Conservation (phyloP, 768 basidiomycete genomes). For the Auricularia auricula-judae region DNA sequence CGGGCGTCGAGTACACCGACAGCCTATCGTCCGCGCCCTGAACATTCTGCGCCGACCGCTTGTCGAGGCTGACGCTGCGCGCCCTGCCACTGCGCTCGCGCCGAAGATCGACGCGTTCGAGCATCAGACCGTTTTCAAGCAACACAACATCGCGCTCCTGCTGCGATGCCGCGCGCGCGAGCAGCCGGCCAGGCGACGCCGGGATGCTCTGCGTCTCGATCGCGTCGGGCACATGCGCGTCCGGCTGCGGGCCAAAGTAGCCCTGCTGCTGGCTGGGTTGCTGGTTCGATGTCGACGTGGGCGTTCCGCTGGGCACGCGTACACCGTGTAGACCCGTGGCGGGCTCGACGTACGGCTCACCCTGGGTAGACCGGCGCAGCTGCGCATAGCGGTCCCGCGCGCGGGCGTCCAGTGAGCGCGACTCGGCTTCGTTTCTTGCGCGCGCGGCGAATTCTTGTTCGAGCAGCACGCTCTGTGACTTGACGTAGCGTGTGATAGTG, state of each 20-base stretch:
- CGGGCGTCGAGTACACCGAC: background rate
- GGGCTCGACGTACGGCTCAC: slow-evolving; percentile 36
- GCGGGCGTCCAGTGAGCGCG: slow-evolving; percentile 59
- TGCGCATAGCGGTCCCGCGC: slow-evolving; percentile 76
- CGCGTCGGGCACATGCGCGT: slow-evolving; percentile 8
- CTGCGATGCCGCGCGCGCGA: slow-evolving; percentile 19
- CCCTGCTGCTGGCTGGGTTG: slow-evolving; percentile 5
- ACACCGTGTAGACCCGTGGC: slow-evolving; percentile 45
- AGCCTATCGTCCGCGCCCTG: background rate
- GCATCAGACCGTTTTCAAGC: slow-evolving; percentile 80
- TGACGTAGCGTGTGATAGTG: slow-evolving; percentile 73
- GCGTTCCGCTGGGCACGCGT: slow-evolving; percentile 31
- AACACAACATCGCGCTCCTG: slow-evolving; percentile 65
- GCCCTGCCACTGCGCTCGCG: slow-evolving; percentile 9
- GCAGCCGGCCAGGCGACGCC: background rate
- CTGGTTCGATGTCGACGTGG: background rate
- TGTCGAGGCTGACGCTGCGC: background rate
- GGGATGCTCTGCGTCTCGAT: background rate
- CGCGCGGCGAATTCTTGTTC: slow-evolving; percentile 76
- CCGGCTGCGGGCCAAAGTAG: slow-evolving; percentile 22
- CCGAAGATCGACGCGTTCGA: slow-evolving; percentile 77
- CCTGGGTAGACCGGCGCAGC: slow-evolving; percentile 68
- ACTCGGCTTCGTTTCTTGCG: slow-evolving; percentile 67
- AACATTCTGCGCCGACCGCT: background rate
- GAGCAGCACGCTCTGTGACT: slow-evolving; percentile 66